Evolutionary conservation across 805 yeast species (phyloP).

Genomic region (Saccharomyces cerevisiae): DNA sequence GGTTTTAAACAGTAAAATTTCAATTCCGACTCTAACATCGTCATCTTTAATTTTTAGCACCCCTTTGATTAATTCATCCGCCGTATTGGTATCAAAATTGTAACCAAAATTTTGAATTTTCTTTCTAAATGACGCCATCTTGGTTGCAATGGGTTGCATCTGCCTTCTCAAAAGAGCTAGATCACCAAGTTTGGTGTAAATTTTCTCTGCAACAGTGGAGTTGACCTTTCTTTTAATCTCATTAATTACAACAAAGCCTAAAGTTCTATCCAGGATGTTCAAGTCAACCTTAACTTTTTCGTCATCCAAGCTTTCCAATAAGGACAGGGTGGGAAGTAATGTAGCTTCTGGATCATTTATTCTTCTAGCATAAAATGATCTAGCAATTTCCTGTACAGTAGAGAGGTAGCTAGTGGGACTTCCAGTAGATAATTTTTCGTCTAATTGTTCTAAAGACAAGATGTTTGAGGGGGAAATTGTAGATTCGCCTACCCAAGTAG

Average conservation of each 20-base stretch:
- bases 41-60: conserved; percentile 56
- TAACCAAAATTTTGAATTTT: conserved; percentile 61
- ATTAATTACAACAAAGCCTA: conserved; percentile 50
- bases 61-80: conserved; percentile 65
- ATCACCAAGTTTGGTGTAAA: conserved; percentile 71
- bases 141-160: conserved; percentile 70
- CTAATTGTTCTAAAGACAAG: conserved; percentile 15
- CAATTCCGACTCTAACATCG: conserved; percentile 61
- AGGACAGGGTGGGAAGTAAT: conserved; percentile 40
- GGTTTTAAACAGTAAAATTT: conserved; percentile 70
- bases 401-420: conserved; percentile 8
- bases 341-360: conserved; percentile 11
- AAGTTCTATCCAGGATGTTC: conserved; percentile 59
- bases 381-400: conserved; percentile 18
- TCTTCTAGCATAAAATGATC: conserved; percentile 21
- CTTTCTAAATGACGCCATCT: conserved; percentile 69
- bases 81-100: conserved; percentile 62
- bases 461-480: conserved; percentile 49
- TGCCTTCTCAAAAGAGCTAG: conserved; percentile 81
- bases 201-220: conserved; percentile 72
- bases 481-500: conserved; percentile 70
- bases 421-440: conserved; percentile 11
- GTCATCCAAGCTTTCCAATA: conserved; percentile 78
- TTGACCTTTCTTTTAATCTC: conserved; percentile 80
- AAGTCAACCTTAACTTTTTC: conserved; percentile 65